Base-by-base conservation (phyloP, 2,329 filamentous ascomycete genomes). In the Talaromyces verruculosus region DNA sequence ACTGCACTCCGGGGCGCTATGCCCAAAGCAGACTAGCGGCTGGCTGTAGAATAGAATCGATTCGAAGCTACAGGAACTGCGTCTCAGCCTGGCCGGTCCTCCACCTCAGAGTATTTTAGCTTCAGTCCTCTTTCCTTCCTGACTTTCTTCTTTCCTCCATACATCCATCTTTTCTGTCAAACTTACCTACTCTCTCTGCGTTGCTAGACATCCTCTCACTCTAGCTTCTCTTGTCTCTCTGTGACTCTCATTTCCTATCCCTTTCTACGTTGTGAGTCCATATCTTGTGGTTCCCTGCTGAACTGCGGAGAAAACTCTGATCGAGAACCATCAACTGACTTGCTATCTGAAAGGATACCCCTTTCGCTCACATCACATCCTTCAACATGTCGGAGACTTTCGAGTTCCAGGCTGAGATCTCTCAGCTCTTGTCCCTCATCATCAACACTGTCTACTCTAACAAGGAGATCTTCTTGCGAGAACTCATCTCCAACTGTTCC, bases 381-480 rank as follows among this genome's bases (percentile, higher is more conserved):
- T 91, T 81, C 81, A 97, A 96, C 92, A 84, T 92, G 83, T 76
- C 80, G 73, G 93, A 98, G 87, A 97, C 93, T 75, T 99, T 99
- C 86, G 94, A 98, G 91, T 99, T 98, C 87, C 95, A 99, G 91
- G 95, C 95, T 91, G 95, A 99, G 91, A 99, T 99, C 81, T 98
- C 94, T 91, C 95, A 99, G 92, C 92, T 99, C 73, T 91, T 99
- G 80, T 93, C 90, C 75, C 91, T 99, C 81, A 99, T 99, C 85
- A 99, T 99, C 89, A 99, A 99, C 91, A 98, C 95, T 73, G 95
- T 99, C 86, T 99, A 98, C 88, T 97, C 93, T 76, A 99, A 99
- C 91, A 99, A 99, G 88, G 95, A 98, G 85, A 98, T 99, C 81
- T 99, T 99, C 90, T 85, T 99, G 77, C 87, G 95, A 90, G 95